A percentile compares a stretch with the other conserved stretches of the same genome.
These are phyloP conservation scores for Bruguiera parviflora DNA, from an alignment of 345 rosid species.

Conservation along the genomic window DNA sequence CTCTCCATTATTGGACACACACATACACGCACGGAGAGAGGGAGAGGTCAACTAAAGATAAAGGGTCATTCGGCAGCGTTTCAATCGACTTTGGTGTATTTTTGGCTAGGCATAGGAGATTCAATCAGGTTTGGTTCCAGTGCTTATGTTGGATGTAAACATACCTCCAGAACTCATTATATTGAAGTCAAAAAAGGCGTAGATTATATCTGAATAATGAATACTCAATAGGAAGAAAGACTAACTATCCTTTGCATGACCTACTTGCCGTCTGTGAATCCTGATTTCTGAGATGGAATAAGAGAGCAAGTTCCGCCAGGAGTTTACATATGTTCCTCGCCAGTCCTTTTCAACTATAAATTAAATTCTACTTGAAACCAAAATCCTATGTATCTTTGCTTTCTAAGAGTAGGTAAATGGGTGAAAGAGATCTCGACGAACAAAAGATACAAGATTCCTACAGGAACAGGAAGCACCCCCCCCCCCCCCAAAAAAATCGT, in stretches of 20 bases:
- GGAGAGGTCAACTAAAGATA: background rate
- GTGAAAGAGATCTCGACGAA: background rate
- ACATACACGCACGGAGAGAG: background rate
- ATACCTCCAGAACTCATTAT: background rate
- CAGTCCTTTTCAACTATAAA: no score
- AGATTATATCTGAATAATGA: no score
- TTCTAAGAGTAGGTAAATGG: background rate
- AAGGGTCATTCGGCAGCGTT: no score
- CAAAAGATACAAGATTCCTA: background rate
- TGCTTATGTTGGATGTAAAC: background rate
- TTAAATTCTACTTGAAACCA: no score
- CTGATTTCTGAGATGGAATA: background rate
- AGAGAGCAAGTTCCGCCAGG: background rate
- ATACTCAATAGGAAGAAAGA: background rate
- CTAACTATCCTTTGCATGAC: no score
- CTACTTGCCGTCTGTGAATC: no score
- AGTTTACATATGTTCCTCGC: background rate
- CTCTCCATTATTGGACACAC: conserved; percentile 39
- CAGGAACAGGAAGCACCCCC: no score
- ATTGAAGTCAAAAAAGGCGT: no score
- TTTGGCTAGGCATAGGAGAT: background rate
- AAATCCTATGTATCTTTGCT: no score
- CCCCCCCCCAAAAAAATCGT: no score
- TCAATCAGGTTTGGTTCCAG: conserved; percentile 15
- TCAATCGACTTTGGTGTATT: no score